Conservation (phyloP, 495 filamentous ascomycete genomes). For the Xylaria venustula region DNA sequence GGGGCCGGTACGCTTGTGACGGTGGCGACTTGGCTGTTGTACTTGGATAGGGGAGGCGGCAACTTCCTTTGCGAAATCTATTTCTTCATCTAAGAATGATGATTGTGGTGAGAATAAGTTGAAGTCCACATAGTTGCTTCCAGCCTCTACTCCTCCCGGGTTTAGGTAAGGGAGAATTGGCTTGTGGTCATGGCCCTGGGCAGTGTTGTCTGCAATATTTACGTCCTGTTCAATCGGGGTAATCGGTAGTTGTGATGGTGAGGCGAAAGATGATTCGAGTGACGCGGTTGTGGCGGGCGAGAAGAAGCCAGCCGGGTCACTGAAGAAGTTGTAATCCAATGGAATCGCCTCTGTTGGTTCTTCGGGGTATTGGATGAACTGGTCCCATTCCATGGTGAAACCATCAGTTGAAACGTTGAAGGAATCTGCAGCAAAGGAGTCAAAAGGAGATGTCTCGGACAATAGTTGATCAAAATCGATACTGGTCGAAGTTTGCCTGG, state of each 20-base stretch:
- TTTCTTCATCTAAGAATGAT: slow-evolving; percentile 45
- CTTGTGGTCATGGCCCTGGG: slow-evolving; percentile 17
- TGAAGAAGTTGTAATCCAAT: slow-evolving; percentile 39
- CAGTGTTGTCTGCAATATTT: slow-evolving; percentile 7
- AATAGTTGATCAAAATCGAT: slow-evolving; percentile 19
- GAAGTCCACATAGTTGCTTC: slow-evolving; percentile 50
- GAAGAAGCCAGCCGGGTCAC: slow-evolving; percentile 33
- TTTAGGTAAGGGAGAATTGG: slow-evolving; percentile 43
- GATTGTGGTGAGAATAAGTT: slow-evolving; percentile 48
- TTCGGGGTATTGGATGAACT: slow-evolving; percentile 40
- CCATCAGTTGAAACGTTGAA: slow-evolving; percentile 11
- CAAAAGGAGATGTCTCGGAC: not conserved
- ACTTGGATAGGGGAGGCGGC: slow-evolving; percentile 16
- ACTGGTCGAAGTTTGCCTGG: slow-evolving; percentile 16
- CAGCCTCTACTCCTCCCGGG: slow-evolving; percentile 32
- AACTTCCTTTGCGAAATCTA: slow-evolving; percentile 22
- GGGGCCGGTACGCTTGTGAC: not conserved
- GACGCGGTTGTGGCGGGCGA: slow-evolving; percentile 34
- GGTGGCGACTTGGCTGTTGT: slow-evolving; percentile 5
- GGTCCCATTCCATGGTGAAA: slow-evolving; percentile 36
- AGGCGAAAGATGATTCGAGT: slow-evolving; percentile 32
- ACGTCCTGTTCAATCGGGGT: slow-evolving; percentile 14
- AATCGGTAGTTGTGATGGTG: slow-evolving; percentile 38
- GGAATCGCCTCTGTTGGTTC: slow-evolving; percentile 27
- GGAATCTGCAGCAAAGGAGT: slow-evolving; percentile 18